A percentile compares a stretch with the other conserved stretches of the same genome.
Conservation (phyloP, 169 alveolate species). For the Eimeria falciformis region DNA sequence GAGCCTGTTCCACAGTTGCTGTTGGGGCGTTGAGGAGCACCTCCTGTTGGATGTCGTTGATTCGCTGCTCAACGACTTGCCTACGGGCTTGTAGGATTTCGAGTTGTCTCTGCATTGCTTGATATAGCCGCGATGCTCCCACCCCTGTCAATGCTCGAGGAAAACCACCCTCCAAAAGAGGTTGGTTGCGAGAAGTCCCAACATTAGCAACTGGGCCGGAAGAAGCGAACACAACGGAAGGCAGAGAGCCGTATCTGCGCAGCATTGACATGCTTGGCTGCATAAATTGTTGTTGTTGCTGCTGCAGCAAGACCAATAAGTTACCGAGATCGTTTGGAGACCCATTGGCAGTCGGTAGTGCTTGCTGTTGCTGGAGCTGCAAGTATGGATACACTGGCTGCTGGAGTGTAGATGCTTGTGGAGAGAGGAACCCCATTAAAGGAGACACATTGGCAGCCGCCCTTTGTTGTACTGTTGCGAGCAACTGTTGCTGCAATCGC, state of each 20-base stretch:
- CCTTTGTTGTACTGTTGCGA: neutral
- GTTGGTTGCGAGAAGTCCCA: neutral
- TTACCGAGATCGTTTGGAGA: neutral
- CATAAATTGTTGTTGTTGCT: constrained; percentile 23
- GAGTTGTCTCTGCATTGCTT: neutral
- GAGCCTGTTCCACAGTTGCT: no score
- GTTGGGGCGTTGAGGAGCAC: neutral
- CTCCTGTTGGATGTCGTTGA: neutral
- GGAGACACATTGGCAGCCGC: neutral
- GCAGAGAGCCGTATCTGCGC: neutral
- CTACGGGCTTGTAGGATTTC: neutral
- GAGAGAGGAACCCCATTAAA: neutral
- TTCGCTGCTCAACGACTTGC: neutral
- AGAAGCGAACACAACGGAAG: neutral
- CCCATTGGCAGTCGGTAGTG: no score
- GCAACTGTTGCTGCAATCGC: constrained; percentile 23
- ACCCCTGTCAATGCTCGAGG: neutral
- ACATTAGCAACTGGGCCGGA: neutral
- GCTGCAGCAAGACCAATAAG: no score
- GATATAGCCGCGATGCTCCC: neutral
- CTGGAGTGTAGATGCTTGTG: neutral
- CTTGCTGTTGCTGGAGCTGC: neutral
- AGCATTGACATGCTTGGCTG: constrained; percentile 11
- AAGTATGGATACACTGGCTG: no score
- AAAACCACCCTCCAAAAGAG: neutral